phyloP scores from a whole-genome alignment of 2,329 filamentous ascomycete species.

The Ascochyta rabiei region DNA sequence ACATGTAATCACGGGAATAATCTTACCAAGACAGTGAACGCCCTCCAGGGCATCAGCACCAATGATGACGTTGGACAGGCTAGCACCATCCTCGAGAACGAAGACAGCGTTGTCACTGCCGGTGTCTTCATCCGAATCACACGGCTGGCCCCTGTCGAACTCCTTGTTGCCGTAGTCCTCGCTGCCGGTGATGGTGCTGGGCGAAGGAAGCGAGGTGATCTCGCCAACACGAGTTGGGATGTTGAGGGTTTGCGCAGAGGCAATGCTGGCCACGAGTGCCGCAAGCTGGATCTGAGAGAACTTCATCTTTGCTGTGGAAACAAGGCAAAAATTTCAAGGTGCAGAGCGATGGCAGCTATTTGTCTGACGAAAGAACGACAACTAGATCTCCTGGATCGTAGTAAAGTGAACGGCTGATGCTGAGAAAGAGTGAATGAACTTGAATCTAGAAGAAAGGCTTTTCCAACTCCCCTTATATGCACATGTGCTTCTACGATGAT shows the following conservation, averaged over 20 bases:
- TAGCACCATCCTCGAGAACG: slow-evolving; percentile 57
- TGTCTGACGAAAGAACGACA: slow-evolving; percentile 1
- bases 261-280: slow-evolving; percentile 31
- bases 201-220: slow-evolving; percentile 36
- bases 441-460: background rate
- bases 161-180: slow-evolving; percentile 29
- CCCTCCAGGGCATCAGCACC: slow-evolving; percentile 58
- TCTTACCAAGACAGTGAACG: slow-evolving; percentile 55
- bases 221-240: slow-evolving; percentile 39
- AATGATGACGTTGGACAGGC: slow-evolving; percentile 61
- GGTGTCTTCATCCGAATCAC: slow-evolving; percentile 32
- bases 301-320: slow-evolving; percentile 22
- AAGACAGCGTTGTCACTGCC: slow-evolving; percentile 54
- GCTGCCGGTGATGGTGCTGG: slow-evolving; percentile 30
- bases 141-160: slow-evolving; percentile 29
- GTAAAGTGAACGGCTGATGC: background rate
- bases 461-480: background rate
- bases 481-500: background rate
- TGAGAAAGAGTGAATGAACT: background rate
- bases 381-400: slow-evolving; percentile 9
- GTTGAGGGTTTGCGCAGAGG: slow-evolving; percentile 40
- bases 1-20: background rate
- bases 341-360: background rate
- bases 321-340: background rate
- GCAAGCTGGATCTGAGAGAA: slow-evolving; percentile 27